Evolutionary conservation across 202 grass and related monocot genomes (phyloP), one percentile per base, ranked within the genome.

Genomic region (Schoenoplectus tabernaemontani): DNA sequence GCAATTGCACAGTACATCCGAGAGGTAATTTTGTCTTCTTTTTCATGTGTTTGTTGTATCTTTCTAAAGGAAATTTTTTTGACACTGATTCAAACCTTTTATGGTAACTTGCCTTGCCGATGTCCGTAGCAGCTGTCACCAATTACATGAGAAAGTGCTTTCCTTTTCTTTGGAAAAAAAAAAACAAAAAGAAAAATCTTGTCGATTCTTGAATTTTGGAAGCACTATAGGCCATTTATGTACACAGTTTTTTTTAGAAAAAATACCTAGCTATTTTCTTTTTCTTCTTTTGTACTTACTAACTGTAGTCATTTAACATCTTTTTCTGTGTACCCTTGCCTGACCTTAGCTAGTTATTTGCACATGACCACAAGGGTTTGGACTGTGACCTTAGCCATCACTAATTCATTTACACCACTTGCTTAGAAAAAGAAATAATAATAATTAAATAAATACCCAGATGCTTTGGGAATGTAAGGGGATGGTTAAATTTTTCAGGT

Each of bases 1-100:
- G 94, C 91, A 26, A 90, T 97, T 7, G 94, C 91, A 80, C 73
- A 82, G 33, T 93, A 97, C 81, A 90, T 93, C 26, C 84, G 89
- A 28, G 86, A 88, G 81, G 94, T 94, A 84, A 87, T 84, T 43
- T 77, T 13, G 48, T 4, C 57, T 78, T 19, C 59, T n/a, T n/a
- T n/a, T 73, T 44, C 50, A 41, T 87, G 23, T 76, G 61, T 67
- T 26, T 41, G 9, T 64, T 57, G 16, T 8, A 50, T 32, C 6
- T 73, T 73, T 53, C 23, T 16, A 24, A 78, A 47, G 19, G 24
- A 44, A 43, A 46, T 7, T 39, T 77, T 37, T 22, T 72, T 70
- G 7, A n/a, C 39, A 39, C 15, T 54, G 2, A 60, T 20, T 2
- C 17, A 11, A 42, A 68, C 13, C 77, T 54, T 9, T 3, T 32